Evolutionary conservation across 2,329 filamentous ascomycete species (phyloP), one percentile per base, ranked within the genome.

Genomic region (Catunica adiposa): DNA sequence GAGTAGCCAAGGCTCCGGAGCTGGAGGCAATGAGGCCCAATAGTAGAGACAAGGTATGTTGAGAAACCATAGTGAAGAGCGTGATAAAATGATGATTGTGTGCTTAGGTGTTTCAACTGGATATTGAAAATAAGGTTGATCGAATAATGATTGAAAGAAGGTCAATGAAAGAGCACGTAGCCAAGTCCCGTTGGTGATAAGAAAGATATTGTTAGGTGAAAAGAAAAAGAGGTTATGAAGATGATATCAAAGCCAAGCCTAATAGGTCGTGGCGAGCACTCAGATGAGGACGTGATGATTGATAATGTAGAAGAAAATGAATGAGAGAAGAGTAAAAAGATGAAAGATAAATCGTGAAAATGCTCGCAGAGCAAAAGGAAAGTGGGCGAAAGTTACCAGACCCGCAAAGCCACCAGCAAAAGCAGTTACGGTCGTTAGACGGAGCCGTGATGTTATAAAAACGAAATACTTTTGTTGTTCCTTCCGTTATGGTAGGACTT

Each of bases 31-130:
- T 40, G 44, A 55, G 42, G 29, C 53, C 48, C 9, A 55, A 29
- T 37, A 58, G 53, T 14, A 55, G 23, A 15, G 53, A 29, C n/a
- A n/a, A n/a, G 23, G 56, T 55, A 15, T 42, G 47, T 20, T 31
- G 26, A 38, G 25, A 22, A 23, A 44, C 40, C 56, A 57, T 57
- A 34, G 20, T 53, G 51, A 14, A n/a, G 7, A 31, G 15, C 17
- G 25, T 34, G 25, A 51, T 51, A 51, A 22, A n/a, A n/a, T 44
- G 8, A 17, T 17, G 20, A 44, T 44, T 7, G 20, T 17, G 40
- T 44, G 40, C 40, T 44, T 15, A 44, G 4, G 17, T 22, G 15
- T 17, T 22, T n/a, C 20, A 44, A n/a, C 40, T 2, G 20, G 15
- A 22, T 11, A 34, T 5, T 11, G 29, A 34, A 34, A 5, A 34